Base-by-base conservation (phyloP, 768 basidiomycete species). In the Albatrellus ellisii region DNA sequence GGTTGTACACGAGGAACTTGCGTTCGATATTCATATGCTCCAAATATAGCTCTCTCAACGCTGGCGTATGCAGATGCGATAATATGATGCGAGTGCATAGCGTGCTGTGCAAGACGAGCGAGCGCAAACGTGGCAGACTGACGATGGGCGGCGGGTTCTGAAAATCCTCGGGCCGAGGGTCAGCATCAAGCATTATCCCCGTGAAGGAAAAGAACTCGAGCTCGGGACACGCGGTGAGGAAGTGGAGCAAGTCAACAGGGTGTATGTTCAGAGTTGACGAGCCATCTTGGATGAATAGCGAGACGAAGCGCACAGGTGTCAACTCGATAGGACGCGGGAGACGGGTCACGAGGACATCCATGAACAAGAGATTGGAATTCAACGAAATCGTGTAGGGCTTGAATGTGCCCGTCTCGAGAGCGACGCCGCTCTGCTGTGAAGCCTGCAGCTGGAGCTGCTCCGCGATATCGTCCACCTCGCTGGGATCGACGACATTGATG, bases 11-110 rank as follows among this genome's bases (percentile, higher is more conserved):
- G 26, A 44, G 44, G 27, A 51, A 49, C 39, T 49, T 52, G 46
- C 68, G 72, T 40, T 80, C 78, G 54, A 77, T 71, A 52, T 86
- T 86, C 15, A 84, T 61, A 46, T 77, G 72, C 5, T 72, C 63
- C 45, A 87, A 76, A 52, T 68, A 69, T 29, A 87, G 73, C 36
- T 73, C 69, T 29, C 57, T 57, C 22, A 86, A 70, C 2, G 60
- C 64, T 14, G 83, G 83, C 1, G 72, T 67, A 46, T 76, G 53
- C n/a, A 87, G 57, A 42, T 66, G 68, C 0, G 80, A 78, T 36
- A 87, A 70, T 29, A 86, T 58, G 41, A 68, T 66, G 40, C 83
- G 79, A 4, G 75, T 68, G 45, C 68, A 70, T 57, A 75, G 81
- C 14, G 79, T 73, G 49, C 63, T 66, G 37, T 69, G 68, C 25